Evolutionary conservation across 176 grass and related monocot genomes (phyloP).

Genomic region (Luzula sylvatica): DNA sequence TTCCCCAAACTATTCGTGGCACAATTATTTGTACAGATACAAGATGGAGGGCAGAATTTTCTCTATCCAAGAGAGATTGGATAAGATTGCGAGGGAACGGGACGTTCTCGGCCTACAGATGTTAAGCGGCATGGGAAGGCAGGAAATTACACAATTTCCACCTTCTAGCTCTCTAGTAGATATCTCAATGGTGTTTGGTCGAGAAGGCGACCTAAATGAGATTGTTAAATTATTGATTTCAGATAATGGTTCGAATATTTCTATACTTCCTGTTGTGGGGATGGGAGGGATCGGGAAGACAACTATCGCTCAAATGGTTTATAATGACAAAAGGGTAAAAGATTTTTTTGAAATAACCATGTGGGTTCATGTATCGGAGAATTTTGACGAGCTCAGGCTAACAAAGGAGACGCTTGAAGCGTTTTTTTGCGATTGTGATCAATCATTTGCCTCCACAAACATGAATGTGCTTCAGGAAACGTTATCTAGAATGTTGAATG

Average conservation of each 20-base stretch:
- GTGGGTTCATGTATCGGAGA: slow-evolving; percentile 56
- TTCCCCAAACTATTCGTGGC: slow-evolving; percentile 26
- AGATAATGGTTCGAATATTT: slow-evolving; percentile 33
- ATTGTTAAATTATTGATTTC: slow-evolving; percentile 43
- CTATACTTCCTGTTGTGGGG: slow-evolving; percentile 49
- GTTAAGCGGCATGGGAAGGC: slow-evolving; percentile 30
- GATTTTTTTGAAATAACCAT: slow-evolving; percentile 43
- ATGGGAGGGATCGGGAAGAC: slow-evolving; percentile 70
- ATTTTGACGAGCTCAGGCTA: slow-evolving; percentile 41
- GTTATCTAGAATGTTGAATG: slow-evolving; percentile 26
- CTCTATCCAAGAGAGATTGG: slow-evolving; percentile 41
- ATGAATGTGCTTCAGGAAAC: slow-evolving; percentile 62
- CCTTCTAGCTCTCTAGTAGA: slow-evolving; percentile 60
- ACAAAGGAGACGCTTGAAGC: slow-evolving; percentile 60
- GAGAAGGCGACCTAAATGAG: slow-evolving; percentile 47
- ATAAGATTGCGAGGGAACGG: slow-evolving; percentile 42
- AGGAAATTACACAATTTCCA: slow-evolving; percentile 23
- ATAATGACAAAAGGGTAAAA: slow-evolving; percentile 44
- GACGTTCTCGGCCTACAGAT: slow-evolving; percentile 42
- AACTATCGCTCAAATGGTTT: slow-evolving; percentile 51
- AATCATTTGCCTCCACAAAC: slow-evolving; percentile 39
- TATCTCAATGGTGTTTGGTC: slow-evolving; percentile 44
- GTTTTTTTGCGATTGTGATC: slow-evolving; percentile 36
- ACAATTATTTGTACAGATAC: slow-evolving; percentile 25
- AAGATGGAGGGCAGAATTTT: slow-evolving; percentile 35